Evolutionary conservation across 176 grass and related monocot genomes (phyloP), one percentile per base, ranked within the genome.

Genomic region (Alopecurus myosuroides): DNA sequence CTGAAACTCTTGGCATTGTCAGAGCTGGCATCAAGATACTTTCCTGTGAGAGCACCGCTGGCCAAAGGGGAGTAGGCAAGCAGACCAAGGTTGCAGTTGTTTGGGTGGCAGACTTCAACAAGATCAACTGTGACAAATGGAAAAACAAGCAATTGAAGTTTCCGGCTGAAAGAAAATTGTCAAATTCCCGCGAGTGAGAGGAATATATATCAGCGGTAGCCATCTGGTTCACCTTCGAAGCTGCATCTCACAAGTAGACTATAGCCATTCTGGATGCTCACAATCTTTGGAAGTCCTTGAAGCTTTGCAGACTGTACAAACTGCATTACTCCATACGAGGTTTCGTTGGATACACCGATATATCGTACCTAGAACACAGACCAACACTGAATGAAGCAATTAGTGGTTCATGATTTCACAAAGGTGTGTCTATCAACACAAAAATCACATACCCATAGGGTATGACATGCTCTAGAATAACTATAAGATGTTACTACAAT

Each of bases 311-410:
- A 80, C 69, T 98, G 91, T 49, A 89, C 83, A 88, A 98, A 95
- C 41, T 88, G 93, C 91, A 93, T 98, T 29, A 93, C 95, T 52
- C 95, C 95, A 81, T 95, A 98, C 15, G 95, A 95, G 28, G 95
- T 98, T 84, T 98, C 95, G 83, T 95, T 98, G 29, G 95, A 98
- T 83, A 98, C 92, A 77, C 93, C 95, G 17, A 98, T 90, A 28
- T 93, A 93, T 28, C 93, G 86, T 78, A 98, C 95, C 95, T 98
- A 64, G 20, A 73, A 3, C 9, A 84, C 11, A 56, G 7, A 66
- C 17, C 49, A 6, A 33, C 44, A 37, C 28, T 12, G 60, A 66
- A 40, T 41, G 23, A 1, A 22, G 19, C 29, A 74, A 74, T 52
- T 39, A 57, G 56, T 20, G 33, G 30, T 35, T 35, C 34, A 35